Conservation (phyloP, 345 rosid species). For the Pistacia vera region DNA sequence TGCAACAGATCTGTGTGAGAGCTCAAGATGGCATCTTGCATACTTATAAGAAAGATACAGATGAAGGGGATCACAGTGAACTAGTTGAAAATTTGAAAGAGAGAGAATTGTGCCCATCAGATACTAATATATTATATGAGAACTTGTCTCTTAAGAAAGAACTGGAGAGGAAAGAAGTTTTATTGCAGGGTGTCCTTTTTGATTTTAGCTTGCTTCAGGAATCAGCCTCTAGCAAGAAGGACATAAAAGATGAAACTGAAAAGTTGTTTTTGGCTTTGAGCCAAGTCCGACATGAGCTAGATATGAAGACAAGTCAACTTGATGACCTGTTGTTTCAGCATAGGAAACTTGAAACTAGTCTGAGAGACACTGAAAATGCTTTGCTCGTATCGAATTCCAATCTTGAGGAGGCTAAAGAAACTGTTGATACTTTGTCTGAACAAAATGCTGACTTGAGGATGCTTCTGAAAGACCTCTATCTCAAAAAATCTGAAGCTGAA, state of each 20-base stretch:
- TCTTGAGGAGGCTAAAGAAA: conserved; percentile 58
- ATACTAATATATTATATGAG: conserved; percentile 40
- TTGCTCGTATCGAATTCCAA: conserved; percentile 48
- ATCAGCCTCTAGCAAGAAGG: conserved; percentile 70
- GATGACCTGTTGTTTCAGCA: conserved; percentile 56
- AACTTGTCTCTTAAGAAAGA: conserved; percentile 64
- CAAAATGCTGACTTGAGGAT: conserved; percentile 73
- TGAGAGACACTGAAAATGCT: conserved; percentile 56
- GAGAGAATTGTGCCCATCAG: conserved; percentile 30
- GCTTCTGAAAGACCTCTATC: conserved; percentile 65
- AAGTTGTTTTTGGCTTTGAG: conserved; percentile 48
- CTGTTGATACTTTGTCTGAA: conserved; percentile 49
- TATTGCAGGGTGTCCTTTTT: conserved; percentile 83
- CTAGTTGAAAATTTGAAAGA: conserved; percentile 30
- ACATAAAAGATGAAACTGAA: conserved; percentile 73
- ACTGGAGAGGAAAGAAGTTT: conserved; percentile 73
- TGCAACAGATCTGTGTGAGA: conserved; percentile 15
- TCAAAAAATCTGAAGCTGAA: conserved; percentile 66
- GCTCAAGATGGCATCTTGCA: conserved; percentile 19
- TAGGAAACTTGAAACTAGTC: conserved; percentile 50
- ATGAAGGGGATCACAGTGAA: conserved; percentile 29
- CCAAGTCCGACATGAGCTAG: conserved; percentile 60
- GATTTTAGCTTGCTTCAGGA: conserved; percentile 91
- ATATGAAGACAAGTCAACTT: conserved; percentile 62
- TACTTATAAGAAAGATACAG: conserved; percentile 25